These are phyloP conservation scores for Penicillium italicum DNA, from an alignment of 2,329 filamentous ascomycete species.

Conservation along the genomic window DNA sequence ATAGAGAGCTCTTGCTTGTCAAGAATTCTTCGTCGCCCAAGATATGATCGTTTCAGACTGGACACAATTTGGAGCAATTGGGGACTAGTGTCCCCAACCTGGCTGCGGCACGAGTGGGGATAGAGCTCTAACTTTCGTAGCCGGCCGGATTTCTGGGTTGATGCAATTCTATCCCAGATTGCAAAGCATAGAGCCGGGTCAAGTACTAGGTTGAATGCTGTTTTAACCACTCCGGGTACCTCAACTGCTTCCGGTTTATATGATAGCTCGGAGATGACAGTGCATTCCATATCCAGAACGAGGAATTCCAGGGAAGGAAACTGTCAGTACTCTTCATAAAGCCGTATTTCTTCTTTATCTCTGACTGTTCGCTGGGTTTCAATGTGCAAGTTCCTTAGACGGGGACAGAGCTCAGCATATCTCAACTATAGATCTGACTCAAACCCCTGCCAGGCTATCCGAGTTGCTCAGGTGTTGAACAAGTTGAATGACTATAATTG, in stretches of 20 bases:
- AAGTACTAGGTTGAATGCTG: not conserved
- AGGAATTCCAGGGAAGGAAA: not conserved
- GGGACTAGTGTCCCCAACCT: not conserved
- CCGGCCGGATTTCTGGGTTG: not conserved
- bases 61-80: not conserved
- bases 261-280: not conserved
- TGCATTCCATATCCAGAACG: not conserved
- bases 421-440: no score
- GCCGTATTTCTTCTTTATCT: not conserved
- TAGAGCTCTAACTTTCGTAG: not conserved
- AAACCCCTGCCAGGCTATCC: no score
- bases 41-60: not conserved
- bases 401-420: not conserved
- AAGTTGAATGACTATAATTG: no score
- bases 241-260: not conserved
- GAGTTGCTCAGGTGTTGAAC: no score
- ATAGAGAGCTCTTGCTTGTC: not conserved
- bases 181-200: not conserved
- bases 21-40: not conserved
- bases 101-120: not conserved
- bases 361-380: not conserved
- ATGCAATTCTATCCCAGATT: not conserved
- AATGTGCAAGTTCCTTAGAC: not conserved
- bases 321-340: not conserved
- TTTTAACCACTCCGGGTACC: not conserved